Evolutionary conservation across 1,284 basidiomycete genomes (phyloP), one percentile per base, ranked within the genome.

Genomic region (Malassezia globosa): DNA sequence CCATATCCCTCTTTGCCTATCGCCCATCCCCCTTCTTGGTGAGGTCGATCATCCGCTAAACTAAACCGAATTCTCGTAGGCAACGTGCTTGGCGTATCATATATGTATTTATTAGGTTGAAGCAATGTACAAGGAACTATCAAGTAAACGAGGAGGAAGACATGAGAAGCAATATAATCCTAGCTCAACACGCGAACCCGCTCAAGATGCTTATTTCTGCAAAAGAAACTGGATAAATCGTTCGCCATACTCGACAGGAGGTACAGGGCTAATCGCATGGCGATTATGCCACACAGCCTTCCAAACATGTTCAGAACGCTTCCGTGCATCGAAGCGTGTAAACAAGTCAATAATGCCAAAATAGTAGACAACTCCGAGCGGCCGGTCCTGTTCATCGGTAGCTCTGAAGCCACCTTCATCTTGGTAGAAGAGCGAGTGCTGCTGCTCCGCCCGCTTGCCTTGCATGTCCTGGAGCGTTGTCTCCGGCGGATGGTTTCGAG

Each of bases 371-470:
- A 80, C 80, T 59, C 84, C 81, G 72, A 84, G 74, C 3, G 78
- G 74, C 25, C 79, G 75, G 69, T 96, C 92, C 19, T 72, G 72
- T 61, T 92, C 87, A 71, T 92, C 82, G 13, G 90, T 94, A 22
- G 88, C 87, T 23, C 83, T 80, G 51, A 94, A 73, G 1, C 94
- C 92, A 21, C 90, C 90, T 66, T 97, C 94, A 68, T 97, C 89
- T 66, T 92, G 87, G 69, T 95, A 96, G 74, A 96, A 97, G 29
- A 94, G 72, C 71, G 92, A 89, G 56, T 87, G 80, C 39, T 82
- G 79, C 21, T 86, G 79, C 63, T 94, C 87, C 37, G 76, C 51
- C n/a, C 41, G 41, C 31, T 31, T 29, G 10, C 19, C 11, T 33
- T 29, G 25, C 6, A 19, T 43, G 21, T 33, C 21, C 7, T 33